phyloP scores from a whole-genome alignment of 208 protist species.

The Acanthamoeba triangularis region DNA sequence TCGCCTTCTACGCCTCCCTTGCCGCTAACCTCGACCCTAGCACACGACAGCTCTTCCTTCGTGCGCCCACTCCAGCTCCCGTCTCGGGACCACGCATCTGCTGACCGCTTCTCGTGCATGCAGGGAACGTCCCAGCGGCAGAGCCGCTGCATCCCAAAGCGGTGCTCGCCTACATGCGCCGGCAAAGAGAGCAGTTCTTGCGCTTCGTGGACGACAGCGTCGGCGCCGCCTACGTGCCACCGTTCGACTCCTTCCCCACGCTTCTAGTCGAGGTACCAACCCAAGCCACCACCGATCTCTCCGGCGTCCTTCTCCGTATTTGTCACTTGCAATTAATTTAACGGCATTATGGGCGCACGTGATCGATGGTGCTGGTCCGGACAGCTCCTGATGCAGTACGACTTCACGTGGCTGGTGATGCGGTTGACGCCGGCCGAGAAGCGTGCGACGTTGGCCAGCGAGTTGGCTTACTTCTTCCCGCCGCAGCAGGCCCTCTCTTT shows the following conservation, averaged over 20 bases:
- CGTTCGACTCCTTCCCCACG: constrained; percentile 55
- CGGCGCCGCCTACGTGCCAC: constrained; percentile 27
- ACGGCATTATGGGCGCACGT: background rate
- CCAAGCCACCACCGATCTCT: background rate
- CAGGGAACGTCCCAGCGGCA: background rate
- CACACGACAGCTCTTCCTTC: background rate
- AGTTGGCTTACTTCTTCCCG: constrained; percentile 45
- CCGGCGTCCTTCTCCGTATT: too few species aligned
- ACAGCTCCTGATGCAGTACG: constrained; percentile 49
- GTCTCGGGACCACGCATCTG: background rate
- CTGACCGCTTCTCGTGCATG: too few species aligned
- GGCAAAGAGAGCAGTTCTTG: background rate
- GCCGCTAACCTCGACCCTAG: background rate
- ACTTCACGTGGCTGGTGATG: constrained; percentile 53
- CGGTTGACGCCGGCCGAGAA: background rate
- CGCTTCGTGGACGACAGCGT: constrained; percentile 18
- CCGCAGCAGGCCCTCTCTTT: constrained; percentile 50
- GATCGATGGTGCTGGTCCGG: background rate
- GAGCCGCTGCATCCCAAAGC: background rate
- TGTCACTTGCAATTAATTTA: background rate
- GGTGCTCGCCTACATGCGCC: background rate
- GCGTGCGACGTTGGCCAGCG: background rate
- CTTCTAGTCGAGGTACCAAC: constrained; percentile 5
- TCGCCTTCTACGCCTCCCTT: constrained; percentile 20
- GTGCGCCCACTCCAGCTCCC: background rate